Base-by-base conservation (phyloP, 2,329 filamentous ascomycete species). In the Trichoderma endophyticum region DNA sequence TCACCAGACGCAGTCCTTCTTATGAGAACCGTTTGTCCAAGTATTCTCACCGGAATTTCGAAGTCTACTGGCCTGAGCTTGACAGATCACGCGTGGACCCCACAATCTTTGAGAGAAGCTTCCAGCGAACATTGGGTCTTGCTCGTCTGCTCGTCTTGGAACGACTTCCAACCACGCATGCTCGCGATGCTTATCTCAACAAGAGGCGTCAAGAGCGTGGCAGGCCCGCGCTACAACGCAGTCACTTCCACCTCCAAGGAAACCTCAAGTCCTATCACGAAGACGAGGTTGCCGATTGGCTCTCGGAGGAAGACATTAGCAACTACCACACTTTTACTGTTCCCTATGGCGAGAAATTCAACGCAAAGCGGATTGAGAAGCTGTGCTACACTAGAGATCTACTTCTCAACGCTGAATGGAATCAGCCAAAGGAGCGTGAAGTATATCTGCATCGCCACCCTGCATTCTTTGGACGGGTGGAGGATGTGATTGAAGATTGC, bases 1-100 rank as follows among this genome's bases (percentile, higher is more conserved):
- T 97, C 43, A 90, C 89, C 4, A 88, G 94, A 24, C 89, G 94
- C 56, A 95, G 92, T 21, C 93, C 93, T 0, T 96, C 93, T 0
- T 97, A 97, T 76, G 94, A 97, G 78, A 97, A 93, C 75, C 90
- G 94, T 11, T 86, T 97, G 14, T 93, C 92, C 18, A 97, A 97
- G 80, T 95, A 97, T 80, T 92, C 92, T 15, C 92, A 92, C 77
- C 86, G 93, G 57, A 93, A 93, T 18, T 97, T 97, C 75, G 94
- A 97, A 80, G 89, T 95, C 0, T 92, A 92, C 79, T 97, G 93
- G 90, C 87, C 91, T 1, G 85, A 89, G 11, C 84, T 97, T 15
- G 91, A 96, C 73, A 89, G 93, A 21, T 88, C 88, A n/a, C 87
- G 88, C 12, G 84, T 97, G 69, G 93, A 97, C 76, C 94, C 94